phyloP scores from a whole-genome alignment of 371 early-diverging fungal genomes.

The Mucor velutinosus region DNA sequence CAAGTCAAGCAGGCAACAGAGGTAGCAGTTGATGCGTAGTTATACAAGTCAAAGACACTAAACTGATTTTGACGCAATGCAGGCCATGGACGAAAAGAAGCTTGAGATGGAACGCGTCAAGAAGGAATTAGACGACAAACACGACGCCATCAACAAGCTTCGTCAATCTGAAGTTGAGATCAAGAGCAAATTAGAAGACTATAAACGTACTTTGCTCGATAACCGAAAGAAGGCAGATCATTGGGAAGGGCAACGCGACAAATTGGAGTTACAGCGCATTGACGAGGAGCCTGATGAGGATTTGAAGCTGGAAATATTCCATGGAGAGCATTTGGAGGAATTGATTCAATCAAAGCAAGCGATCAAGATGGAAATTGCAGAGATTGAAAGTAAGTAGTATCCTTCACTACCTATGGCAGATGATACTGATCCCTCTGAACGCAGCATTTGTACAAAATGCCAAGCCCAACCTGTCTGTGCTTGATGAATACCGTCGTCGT shows the following conservation, averaged over 20 bases:
- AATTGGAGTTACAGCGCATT: constrained; percentile 56
- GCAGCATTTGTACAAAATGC: constrained; percentile 67
- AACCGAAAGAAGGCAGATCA: constrained; percentile 55
- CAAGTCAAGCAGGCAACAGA: constrained; percentile 47
- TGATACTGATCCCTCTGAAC: constrained; percentile 3
- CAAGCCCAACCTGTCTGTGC: constrained; percentile 86
- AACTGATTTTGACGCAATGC: not conserved
- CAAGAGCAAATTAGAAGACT: constrained; percentile 61
- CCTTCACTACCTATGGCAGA: constrained; percentile 9
- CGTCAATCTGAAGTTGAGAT: constrained; percentile 60
- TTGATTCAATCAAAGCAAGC: constrained; percentile 35
- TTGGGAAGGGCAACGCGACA: constrained; percentile 54
- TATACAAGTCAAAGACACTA: not conserved
- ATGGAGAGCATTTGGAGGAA: constrained; percentile 55
- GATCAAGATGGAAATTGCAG: constrained; percentile 47
- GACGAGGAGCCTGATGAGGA: constrained; percentile 59
- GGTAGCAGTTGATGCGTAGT: constrained; percentile 3
- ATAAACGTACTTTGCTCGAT: constrained; percentile 50
- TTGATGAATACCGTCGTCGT: constrained; percentile 86
- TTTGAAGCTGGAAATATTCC: constrained; percentile 47
- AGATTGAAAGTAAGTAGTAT: constrained; percentile 46
- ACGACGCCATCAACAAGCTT: constrained; percentile 65
- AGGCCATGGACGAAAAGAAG: constrained; percentile 75
- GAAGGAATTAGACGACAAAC: constrained; percentile 66
- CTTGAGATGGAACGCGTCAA: constrained; percentile 68